Percentiles rank a stretch among this genome's conserved stretches.
These are phyloP conservation scores for Ambrosia artemisiifolia DNA, from an alignment of 129 eudicot species.

Conservation along the genomic window DNA sequence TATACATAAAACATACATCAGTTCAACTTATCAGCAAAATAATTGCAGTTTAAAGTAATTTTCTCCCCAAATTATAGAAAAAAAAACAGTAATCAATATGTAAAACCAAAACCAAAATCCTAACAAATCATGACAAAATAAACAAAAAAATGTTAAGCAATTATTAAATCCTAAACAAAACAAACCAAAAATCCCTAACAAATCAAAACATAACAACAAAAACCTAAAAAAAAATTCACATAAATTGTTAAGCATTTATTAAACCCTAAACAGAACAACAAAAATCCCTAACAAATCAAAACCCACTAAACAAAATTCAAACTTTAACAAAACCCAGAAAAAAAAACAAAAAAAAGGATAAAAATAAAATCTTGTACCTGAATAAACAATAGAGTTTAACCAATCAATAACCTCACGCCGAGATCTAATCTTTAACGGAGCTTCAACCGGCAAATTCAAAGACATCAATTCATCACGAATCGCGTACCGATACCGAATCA, in stretches of 20 bases:
- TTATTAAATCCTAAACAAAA: too few species aligned
- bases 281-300: not conserved
- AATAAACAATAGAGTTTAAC: slow-evolving; percentile 41
- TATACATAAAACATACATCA: too few species aligned
- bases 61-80: too few species aligned
- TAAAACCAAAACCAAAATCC: too few species aligned
- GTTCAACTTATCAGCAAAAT: too few species aligned
- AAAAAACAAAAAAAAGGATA: not conserved
- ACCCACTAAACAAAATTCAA: not conserved
- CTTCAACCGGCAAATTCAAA: not conserved
- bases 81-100: too few species aligned
- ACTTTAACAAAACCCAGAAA: not conserved
- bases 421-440: slow-evolving; percentile 48
- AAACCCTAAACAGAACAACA: not conserved
- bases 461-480: slow-evolving; percentile 21
- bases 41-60: too few species aligned
- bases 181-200: not conserved
- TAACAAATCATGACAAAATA: too few species aligned
- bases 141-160: too few species aligned
- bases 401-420: slow-evolving; percentile 60
- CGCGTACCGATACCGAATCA: slow-evolving; percentile 26
- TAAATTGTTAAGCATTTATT: not conserved
- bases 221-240: not conserved
- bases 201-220: not conserved
- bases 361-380: slow-evolving; percentile 39